These are phyloP conservation scores for Hippophae tibetana DNA, from an alignment of 306 rosid species.

Conservation along the genomic window DNA sequence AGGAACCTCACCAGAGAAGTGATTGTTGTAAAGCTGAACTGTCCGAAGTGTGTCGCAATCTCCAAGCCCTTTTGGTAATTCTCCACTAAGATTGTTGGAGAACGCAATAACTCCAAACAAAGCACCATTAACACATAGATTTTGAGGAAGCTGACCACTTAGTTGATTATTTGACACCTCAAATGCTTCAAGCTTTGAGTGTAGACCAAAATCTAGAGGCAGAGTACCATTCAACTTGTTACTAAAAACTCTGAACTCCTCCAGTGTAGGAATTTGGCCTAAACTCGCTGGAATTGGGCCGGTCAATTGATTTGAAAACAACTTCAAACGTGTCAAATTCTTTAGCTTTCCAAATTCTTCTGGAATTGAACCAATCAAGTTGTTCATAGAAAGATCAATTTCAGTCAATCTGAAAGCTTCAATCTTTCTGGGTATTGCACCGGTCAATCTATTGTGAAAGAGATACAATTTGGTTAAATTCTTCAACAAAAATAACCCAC, in stretches of 20 bases:
- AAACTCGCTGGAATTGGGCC: slow-evolving; percentile 55
- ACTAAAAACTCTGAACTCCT: slow-evolving; percentile 29
- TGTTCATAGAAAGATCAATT: slow-evolving; percentile 46
- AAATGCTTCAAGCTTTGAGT: slow-evolving; percentile 46
- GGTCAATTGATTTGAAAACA: slow-evolving; percentile 41
- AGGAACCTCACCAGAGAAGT: slow-evolving; percentile 64
- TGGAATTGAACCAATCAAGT: slow-evolving; percentile 56
- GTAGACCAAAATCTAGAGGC: slow-evolving; percentile 59
- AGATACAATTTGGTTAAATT: slow-evolving; percentile 35
- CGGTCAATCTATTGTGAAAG: slow-evolving; percentile 41
- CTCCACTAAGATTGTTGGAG: slow-evolving; percentile 46
- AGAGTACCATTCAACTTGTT: slow-evolving; percentile 65
- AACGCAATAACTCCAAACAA: slow-evolving; percentile 47
- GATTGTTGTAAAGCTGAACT: slow-evolving; percentile 41
- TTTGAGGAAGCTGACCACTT: slow-evolving; percentile 51
- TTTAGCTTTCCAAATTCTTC: slow-evolving; percentile 39
- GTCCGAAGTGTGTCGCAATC: slow-evolving; percentile 38
- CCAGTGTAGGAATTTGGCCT: slow-evolving; percentile 38
- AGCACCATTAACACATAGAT: slow-evolving; percentile 51
- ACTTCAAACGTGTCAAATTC: slow-evolving; percentile 27
- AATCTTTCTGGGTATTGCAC: slow-evolving; percentile 44
- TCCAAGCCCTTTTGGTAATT: slow-evolving; percentile 49
- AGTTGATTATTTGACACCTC: slow-evolving; percentile 60
- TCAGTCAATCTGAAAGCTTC: slow-evolving; percentile 34
- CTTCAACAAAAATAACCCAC: slow-evolving; percentile 32